Conservation (phyloP, 2,329 filamentous ascomycete species). For the Biscogniauxia sp. region DNA sequence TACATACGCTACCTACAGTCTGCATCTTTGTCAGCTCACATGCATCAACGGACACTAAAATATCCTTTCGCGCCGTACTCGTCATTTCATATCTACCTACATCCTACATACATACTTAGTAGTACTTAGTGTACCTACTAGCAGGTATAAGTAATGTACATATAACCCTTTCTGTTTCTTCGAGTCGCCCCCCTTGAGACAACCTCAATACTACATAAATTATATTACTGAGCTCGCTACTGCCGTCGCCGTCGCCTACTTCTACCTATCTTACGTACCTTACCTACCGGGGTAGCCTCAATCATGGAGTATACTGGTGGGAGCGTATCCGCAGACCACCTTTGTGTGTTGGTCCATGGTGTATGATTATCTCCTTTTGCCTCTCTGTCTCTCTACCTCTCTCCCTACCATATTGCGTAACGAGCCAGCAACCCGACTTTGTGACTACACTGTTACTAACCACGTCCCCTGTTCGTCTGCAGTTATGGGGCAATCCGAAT, state of each 20-base stretch:
- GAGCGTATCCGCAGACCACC: constrained; percentile 59
- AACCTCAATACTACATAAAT: not conserved
- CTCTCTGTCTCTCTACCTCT: constrained; percentile 1
- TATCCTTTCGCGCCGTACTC: not conserved
- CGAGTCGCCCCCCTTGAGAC: not conserved
- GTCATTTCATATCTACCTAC: not conserved
- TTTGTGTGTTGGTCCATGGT: constrained; percentile 76
- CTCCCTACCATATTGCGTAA: not conserved
- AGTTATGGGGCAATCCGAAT: constrained; percentile 77
- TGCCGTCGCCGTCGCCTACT: too few relatives aligned
- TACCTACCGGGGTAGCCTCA: not conserved
- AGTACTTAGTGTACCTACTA: too few relatives aligned
- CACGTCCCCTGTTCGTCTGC: constrained; percentile 16
- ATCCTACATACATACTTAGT: too few relatives aligned
- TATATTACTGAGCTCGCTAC: not conserved
- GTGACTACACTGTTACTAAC: constrained; percentile 23
- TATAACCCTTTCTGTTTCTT: not conserved
- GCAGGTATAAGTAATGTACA: not conserved
- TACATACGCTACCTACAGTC: not conserved
- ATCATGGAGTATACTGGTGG: constrained; percentile 51
- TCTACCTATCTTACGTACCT: too few relatives aligned
- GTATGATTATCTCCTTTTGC: constrained; percentile 43
- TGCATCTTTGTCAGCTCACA: not conserved
- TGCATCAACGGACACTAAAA: not conserved
- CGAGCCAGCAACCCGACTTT: not conserved